These are phyloP conservation scores for Thalassiosira mediterranea DNA, from an alignment of 352 stramenopile species.

Conservation along the genomic window DNA sequence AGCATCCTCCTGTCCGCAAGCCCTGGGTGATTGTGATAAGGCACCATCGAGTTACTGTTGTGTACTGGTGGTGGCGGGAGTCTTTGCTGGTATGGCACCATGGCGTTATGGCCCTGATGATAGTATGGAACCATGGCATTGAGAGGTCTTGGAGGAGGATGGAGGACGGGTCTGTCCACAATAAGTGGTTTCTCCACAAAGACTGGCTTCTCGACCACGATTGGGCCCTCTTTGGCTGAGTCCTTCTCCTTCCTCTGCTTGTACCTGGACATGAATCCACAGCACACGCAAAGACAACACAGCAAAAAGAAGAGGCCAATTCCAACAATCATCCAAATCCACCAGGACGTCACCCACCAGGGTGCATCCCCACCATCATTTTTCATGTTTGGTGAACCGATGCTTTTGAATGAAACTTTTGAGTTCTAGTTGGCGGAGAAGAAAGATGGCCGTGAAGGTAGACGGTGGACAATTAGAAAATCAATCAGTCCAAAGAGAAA, in stretches of 20 bases:
- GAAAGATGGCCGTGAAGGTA: too few relatives aligned
- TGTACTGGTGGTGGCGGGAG: too few relatives aligned
- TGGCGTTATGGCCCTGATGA: background rate
- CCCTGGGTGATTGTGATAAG: too few relatives aligned
- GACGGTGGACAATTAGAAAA: too few relatives aligned
- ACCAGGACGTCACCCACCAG: constrained; percentile 5
- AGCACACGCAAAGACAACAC: constrained; percentile 14
- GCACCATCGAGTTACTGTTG: too few relatives aligned
- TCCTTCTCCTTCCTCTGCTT: background rate
- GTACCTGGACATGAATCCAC: background rate
- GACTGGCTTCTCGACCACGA: background rate
- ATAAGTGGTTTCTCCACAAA: background rate
- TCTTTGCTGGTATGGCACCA: constrained; percentile 11
- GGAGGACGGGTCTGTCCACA: constrained; percentile 1
- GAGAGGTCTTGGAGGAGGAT: background rate
- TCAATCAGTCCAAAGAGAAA: too few relatives aligned
- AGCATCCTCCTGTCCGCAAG: too few relatives aligned
- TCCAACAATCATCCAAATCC: constrained; percentile 14
- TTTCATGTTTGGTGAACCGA: too few relatives aligned
- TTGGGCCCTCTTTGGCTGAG: background rate
- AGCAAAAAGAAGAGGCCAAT: constrained; percentile 9
- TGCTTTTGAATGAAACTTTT: too few relatives aligned
- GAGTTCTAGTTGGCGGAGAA: too few relatives aligned
- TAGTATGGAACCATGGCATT: too few relatives aligned
- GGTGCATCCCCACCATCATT: too few relatives aligned